These are phyloP conservation scores for Fusarium austroafricanum DNA, from an alignment of 2,329 filamentous ascomycete genomes.

Conservation along the genomic window DNA sequence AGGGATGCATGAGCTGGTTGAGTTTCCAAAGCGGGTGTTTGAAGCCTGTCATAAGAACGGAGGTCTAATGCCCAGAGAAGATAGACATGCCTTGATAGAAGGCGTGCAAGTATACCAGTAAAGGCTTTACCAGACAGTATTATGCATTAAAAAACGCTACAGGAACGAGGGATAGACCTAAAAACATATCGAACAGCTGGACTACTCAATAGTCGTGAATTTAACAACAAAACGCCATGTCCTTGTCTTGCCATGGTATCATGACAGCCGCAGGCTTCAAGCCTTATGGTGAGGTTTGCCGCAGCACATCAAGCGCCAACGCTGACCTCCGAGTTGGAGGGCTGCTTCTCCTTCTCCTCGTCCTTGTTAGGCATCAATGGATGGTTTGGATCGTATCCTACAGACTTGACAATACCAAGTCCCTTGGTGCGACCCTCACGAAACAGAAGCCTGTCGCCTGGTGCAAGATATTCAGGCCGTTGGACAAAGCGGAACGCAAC, in stretches of 20 bases:
- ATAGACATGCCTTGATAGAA: neutral
- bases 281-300: neutral
- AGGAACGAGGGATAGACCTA: constrained; percentile 25
- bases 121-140: neutral
- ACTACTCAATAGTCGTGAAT: constrained; percentile 7
- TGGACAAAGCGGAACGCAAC: constrained; percentile 97
- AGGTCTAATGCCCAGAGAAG: neutral
- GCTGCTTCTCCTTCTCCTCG: constrained; percentile 36
- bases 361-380: constrained; percentile 52
- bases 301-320: constrained; percentile 38
- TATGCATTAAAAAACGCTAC: constrained; percentile 7
- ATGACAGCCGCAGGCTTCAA: constrained; percentile 10
- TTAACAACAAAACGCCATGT: constrained; percentile 24
- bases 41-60: constrained; percentile 2
- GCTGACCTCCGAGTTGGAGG: constrained; percentile 36
- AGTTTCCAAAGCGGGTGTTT: constrained; percentile 35
- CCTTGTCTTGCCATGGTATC: constrained; percentile 25
- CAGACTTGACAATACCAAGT: constrained; percentile 89
- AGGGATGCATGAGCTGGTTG: constrained; percentile 30
- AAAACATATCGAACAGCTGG: neutral
- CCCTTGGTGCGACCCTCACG: constrained; percentile 96
- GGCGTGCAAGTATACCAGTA: neutral
- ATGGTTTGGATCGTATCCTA: constrained; percentile 82
- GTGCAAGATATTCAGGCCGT: constrained; percentile 88
- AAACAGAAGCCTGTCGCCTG: constrained; percentile 91